A percentile compares a stretch with the other conserved stretches of the same genome.
Conservation (phyloP, 1,284 basidiomycete species). For the Sphaerobolus stellatus region DNA sequence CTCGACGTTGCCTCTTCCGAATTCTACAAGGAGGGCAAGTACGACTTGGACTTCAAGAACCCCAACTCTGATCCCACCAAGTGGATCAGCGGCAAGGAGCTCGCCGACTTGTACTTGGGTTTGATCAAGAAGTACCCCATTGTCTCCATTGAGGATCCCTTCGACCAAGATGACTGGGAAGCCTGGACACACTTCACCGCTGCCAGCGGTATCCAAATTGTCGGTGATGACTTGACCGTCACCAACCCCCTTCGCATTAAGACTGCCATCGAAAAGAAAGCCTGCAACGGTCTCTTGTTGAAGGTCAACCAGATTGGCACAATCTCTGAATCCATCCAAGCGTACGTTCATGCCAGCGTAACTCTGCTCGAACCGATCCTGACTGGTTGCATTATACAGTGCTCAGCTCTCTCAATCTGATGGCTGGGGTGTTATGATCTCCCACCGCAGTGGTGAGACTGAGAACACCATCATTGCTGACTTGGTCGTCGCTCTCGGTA, state of each 20-base stretch:
- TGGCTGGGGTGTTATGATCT: constrained; percentile 99
- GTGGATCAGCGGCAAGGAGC: constrained; percentile 92
- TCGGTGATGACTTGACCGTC: constrained; percentile 98
- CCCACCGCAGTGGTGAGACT: constrained; percentile 97
- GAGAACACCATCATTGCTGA: constrained; percentile 98
- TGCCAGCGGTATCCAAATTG: constrained; percentile 81
- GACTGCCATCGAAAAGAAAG: constrained; percentile 99
- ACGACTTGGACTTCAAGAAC: constrained; percentile 99
- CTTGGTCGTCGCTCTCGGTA: constrained; percentile 90
- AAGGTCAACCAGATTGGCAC: constrained; percentile 99
- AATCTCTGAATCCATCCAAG: constrained; percentile 98
- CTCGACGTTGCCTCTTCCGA: constrained; percentile 99
- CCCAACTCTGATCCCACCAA: constrained; percentile 97
- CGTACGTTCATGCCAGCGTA: constrained; percentile 51
- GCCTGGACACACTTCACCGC: constrained; percentile 93
- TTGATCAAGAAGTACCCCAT: constrained; percentile 94
- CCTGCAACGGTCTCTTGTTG: constrained; percentile 97
- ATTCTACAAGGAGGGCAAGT: constrained; percentile 99
- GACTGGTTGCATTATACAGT: constrained; percentile 40
- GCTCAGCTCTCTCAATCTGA: constrained; percentile 96
- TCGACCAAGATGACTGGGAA: constrained; percentile 99
- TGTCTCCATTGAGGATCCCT: constrained; percentile 97
- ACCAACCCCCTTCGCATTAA: constrained; percentile 98
- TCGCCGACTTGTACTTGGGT: constrained; percentile 89
- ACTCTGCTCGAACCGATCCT: background rate